Conservation (phyloP, 345 rosid genomes). For the Triadica sebifera region DNA sequence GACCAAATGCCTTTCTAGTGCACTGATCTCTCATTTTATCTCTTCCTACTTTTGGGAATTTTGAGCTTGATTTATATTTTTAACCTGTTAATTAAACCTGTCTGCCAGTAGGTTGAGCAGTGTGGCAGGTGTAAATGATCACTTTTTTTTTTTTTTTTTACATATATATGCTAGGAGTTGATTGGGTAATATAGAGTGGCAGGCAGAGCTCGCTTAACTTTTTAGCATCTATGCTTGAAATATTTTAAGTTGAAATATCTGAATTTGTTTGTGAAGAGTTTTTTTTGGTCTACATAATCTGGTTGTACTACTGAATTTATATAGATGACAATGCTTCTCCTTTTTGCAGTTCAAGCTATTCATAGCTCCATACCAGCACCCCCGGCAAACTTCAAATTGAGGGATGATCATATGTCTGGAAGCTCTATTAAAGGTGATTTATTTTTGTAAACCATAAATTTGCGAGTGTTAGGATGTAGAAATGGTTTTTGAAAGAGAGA, state of each 20-base stretch:
- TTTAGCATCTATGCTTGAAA: too few relatives aligned
- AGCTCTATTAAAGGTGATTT: constrained; percentile 88
- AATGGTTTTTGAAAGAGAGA: not conserved
- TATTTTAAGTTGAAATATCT: too few relatives aligned
- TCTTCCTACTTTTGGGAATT: not conserved
- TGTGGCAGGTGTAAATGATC: not conserved
- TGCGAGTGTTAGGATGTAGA: not conserved
- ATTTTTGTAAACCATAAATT: not conserved
- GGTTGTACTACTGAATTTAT: constrained; percentile 7
- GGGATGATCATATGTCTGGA: constrained; percentile 84
- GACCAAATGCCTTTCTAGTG: not conserved
- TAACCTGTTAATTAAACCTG: not conserved
- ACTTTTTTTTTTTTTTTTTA: not conserved
- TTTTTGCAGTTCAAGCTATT: constrained; percentile 57
- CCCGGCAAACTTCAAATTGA: constrained; percentile 77
- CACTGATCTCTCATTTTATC: not conserved
- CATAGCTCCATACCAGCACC: constrained; percentile 69
- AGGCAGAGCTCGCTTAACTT: too few relatives aligned
- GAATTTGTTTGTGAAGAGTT: not conserved
- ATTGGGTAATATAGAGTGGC: too few relatives aligned
- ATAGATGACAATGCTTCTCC: constrained; percentile 19
- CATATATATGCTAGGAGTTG: too few relatives aligned
- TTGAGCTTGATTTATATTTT: not conserved
- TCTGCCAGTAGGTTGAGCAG: not conserved
- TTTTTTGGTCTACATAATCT: not conserved